Evolutionary conservation across 306 rosid genomes (phyloP), one percentile per base, ranked within the genome.

Genomic region (Arachis stenosperma): DNA sequence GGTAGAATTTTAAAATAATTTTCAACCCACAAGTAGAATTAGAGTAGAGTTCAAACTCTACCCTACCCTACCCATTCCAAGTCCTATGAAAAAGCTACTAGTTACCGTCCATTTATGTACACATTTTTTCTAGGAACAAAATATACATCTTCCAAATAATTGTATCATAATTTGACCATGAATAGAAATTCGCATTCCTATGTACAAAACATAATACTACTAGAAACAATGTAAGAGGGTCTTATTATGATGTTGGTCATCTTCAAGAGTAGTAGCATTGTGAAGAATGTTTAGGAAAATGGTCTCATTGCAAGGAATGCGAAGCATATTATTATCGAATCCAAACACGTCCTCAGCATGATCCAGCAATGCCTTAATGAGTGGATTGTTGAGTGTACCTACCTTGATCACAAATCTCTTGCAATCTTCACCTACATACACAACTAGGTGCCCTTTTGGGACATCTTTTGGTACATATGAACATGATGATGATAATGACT

Each of bases 401-500:
- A 86, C 76, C 69, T 82, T 84, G 61, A 86, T 75, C 4, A 91
- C 91, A 87, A 67, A 87, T 83, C 93, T 89, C 86, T 75, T 87
- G 75, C 82, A 74, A 14, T 84, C 84, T 64, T 89, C 91, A 27
- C 91, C 96, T 27, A 89, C 91, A 68, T 91, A 89, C 13, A 89
- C 90, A 54, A 79, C 91, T 15, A 87, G 14, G 69, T 91, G 88
- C 14, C 97, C 97, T 37, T 80, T 86, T 37, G 92, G 97, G 3
- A 89, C 97, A 81, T 89, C 92, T 58, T 74, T 73, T 9, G 92
- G 95, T 27, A 87, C 61, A 17, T 9, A 6, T 36, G 51, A 47
- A 33, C 55, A 43, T 69, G 37, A 33, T 33, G 7, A 6, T 36
- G 51, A 47, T 39, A 51, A 43, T 69, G 75, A 65, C 29, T 75